Conservation (phyloP, 202 grass and related monocot genomes). For the Elaeis oleifera region DNA sequence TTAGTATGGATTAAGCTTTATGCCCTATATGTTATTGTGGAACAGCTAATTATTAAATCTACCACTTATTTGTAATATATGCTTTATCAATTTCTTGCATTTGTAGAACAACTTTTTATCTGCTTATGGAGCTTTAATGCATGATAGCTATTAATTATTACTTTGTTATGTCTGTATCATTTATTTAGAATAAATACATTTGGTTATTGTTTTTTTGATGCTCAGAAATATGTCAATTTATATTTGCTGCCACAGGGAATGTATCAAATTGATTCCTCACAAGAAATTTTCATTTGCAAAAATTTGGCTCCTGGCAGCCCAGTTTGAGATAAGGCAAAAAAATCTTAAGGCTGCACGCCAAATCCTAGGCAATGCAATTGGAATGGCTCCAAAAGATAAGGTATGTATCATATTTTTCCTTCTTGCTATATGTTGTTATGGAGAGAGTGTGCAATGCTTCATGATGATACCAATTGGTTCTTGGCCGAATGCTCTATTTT, state of each 20-base stretch:
- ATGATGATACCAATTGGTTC: neutral
- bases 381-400: conserved; percentile 79
- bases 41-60: too few relatives aligned
- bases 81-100: too few relatives aligned
- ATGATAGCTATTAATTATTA: too few relatives aligned
- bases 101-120: too few relatives aligned
- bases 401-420: conserved; percentile 22
- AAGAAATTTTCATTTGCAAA: conserved; percentile 80
- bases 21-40: too few relatives aligned
- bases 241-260: conserved; percentile 25
- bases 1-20: too few relatives aligned
- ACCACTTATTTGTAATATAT: too few relatives aligned
- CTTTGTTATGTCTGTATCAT: too few relatives aligned
- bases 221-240: neutral
- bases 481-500: neutral
- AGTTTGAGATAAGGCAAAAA: conserved; percentile 67
- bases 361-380: conserved; percentile 82
- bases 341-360: conserved; percentile 52
- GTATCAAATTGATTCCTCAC: conserved; percentile 65
- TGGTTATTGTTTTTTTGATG: neutral
- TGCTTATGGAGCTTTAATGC: too few relatives aligned
- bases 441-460: too few relatives aligned
- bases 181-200: too few relatives aligned
- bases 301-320: conserved; percentile 75
- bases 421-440: neutral